Evolutionary conservation across 805 yeast species (phyloP).

Genomic region (Cyberlindnera meyerae): DNA sequence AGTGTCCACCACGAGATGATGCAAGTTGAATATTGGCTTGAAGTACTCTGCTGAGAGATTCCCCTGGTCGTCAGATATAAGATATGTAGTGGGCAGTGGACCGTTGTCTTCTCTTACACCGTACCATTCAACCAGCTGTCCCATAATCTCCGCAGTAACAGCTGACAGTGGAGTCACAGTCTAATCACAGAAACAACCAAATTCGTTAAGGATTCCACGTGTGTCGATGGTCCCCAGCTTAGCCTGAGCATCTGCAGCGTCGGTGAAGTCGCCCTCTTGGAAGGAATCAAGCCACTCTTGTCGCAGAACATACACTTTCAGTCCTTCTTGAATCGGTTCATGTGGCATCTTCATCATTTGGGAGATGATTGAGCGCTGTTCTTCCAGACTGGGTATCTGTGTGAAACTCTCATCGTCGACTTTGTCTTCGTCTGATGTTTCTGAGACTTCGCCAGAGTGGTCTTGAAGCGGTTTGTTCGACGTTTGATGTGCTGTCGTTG

Average conservation of each 20-base stretch:
- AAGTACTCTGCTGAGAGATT: constrained; percentile 30
- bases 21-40: constrained; percentile 33
- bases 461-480: no score
- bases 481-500: no score
- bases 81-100: constrained; percentile 32
- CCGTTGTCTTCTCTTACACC: constrained; percentile 38
- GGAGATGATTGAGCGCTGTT: constrained; percentile 15
- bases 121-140: constrained; percentile 46
- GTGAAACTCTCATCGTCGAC: not conserved
- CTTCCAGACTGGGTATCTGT: constrained; percentile 6
- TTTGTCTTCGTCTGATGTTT: constrained; percentile 1
- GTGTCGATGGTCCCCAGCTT: constrained; percentile 39
- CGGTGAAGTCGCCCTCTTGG: constrained; percentile 4
- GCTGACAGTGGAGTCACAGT: constrained; percentile 27
- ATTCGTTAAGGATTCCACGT: constrained; percentile 36
- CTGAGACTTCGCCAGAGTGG: no score
- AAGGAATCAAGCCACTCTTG: constrained; percentile 16
- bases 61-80: constrained; percentile 28
- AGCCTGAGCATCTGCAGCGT: constrained; percentile 7
- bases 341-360: constrained; percentile 7
- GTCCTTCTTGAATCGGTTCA: constrained; percentile 11
- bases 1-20: constrained; percentile 25
- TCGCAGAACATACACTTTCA: constrained; percentile 14
- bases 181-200: constrained; percentile 39
- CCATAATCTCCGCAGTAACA: constrained; percentile 42